These are phyloP conservation scores for Yamadazyma buinensis DNA, from an alignment of 1,139 yeast species.

Conservation along the genomic window DNA sequence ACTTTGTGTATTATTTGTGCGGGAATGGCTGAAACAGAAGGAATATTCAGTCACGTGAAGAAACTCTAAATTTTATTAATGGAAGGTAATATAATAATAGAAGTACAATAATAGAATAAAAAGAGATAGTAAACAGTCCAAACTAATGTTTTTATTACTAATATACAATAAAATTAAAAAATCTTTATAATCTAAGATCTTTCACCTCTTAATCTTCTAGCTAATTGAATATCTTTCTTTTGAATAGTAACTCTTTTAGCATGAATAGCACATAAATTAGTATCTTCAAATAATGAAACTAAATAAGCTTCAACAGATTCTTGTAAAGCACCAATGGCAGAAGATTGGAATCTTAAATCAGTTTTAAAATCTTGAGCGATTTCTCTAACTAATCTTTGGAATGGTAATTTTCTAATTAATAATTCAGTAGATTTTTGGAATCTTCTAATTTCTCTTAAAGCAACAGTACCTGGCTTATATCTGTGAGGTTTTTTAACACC, in stretches of 20 bases:
- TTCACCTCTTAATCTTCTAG: slow-evolving; percentile 99
- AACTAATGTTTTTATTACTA: slow-evolving; percentile 1
- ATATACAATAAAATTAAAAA: no score
- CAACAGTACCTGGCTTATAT: slow-evolving; percentile 99
- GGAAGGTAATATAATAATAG: no score
- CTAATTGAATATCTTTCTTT: slow-evolving; percentile 98
- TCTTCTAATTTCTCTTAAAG: slow-evolving; percentile 98
- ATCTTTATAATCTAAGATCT: no score
- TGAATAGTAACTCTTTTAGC: slow-evolving; percentile 99
- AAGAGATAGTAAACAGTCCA: no score
- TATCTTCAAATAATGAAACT: slow-evolving; percentile 87
- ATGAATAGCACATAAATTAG: slow-evolving; percentile 98
- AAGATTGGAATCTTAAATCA: slow-evolving; percentile 96
- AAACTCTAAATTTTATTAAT: no score
- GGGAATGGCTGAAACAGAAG: no score
- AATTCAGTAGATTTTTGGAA: slow-evolving; percentile 98
- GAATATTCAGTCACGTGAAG: no score
- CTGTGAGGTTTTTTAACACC: slow-evolving; percentile 99
- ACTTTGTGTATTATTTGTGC: no score
- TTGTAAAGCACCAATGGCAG: slow-evolving; percentile 98
- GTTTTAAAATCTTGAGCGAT: slow-evolving; percentile 98
- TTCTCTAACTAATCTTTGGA: slow-evolving; percentile 98
- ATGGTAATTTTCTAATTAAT: slow-evolving; percentile 94
- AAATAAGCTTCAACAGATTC: slow-evolving; percentile 99
- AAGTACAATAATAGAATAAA: no score